These are phyloP conservation scores for rapeseed (Brassica napus) DNA, from an alignment of 345 rosid genomes.

Conservation along the genomic window DNA sequence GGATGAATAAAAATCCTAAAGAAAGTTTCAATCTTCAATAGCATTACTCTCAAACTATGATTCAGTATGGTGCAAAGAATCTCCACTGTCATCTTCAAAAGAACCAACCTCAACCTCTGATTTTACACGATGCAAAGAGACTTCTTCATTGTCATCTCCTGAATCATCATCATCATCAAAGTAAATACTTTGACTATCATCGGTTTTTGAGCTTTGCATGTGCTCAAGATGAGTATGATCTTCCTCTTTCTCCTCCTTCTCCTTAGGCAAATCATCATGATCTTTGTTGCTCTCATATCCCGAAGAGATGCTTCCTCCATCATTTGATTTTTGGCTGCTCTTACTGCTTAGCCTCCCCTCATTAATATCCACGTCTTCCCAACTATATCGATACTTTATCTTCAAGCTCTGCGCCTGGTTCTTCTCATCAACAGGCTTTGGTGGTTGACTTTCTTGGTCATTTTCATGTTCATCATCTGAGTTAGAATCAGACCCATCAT, in stretches of 20 bases:
- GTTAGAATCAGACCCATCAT: conserved; percentile 24
- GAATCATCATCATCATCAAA: conserved; percentile 29
- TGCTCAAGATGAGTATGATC: conserved; percentile 28
- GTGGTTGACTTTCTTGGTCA: not conserved
- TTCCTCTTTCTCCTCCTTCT: conserved; percentile 10
- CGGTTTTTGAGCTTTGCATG: conserved; percentile 31
- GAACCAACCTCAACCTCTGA: not conserved
- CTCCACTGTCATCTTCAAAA: conserved; percentile 17
- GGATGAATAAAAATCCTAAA: not conserved
- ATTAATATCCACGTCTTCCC: conserved; percentile 26
- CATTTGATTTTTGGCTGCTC: conserved; percentile 34
- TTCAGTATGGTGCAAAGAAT: not conserved
- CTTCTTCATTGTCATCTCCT: conserved; percentile 25
- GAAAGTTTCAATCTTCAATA: not conserved
- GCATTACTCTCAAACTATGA: not conserved
- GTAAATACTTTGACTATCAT: conserved; percentile 35
- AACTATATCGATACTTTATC: conserved; percentile 39
- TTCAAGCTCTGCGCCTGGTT: conserved; percentile 35
- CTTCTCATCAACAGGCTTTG: conserved; percentile 9
- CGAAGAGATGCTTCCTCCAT: conserved; percentile 32
- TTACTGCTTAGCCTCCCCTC: conserved; percentile 35
- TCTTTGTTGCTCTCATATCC: conserved; percentile 25
- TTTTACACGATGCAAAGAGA: not conserved
- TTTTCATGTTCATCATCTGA: conserved; percentile 19
- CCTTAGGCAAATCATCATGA: not conserved